phyloP scores from a whole-genome alignment of 2,329 filamentous ascomycete genomes.

The Fusarium mexicanum region DNA sequence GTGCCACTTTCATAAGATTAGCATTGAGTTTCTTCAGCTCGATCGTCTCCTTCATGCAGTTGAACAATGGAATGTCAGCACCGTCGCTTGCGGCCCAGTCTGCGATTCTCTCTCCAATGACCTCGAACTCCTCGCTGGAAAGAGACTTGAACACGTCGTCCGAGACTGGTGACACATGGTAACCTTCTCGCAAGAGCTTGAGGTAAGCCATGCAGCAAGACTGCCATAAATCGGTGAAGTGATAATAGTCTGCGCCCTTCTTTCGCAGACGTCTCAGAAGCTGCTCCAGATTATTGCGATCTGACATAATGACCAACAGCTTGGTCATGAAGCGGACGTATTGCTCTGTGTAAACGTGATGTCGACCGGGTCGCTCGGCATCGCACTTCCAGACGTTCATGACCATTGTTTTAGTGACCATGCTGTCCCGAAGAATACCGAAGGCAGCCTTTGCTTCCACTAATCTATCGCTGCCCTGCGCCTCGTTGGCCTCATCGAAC shows the following conservation, averaged over 20 bases:
- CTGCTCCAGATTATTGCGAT: constrained; percentile 79
- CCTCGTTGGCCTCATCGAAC: constrained; percentile 55
- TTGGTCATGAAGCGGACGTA: constrained; percentile 86
- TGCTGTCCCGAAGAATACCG: constrained; percentile 74
- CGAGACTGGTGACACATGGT: constrained; percentile 55
- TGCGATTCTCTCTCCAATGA: constrained; percentile 62
- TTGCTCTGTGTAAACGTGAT: constrained; percentile 90
- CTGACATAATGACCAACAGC: constrained; percentile 77
- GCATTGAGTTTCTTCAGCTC: constrained; percentile 80
- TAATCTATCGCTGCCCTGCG: constrained; percentile 56
- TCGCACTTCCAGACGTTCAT: constrained; percentile 97
- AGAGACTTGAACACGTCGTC: constrained; percentile 67
- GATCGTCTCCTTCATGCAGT: constrained; percentile 66
- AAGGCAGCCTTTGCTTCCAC: constrained; percentile 82
- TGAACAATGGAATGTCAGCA: constrained; percentile 55
- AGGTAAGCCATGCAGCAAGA: constrained; percentile 64
- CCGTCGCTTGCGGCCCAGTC: constrained; percentile 61
- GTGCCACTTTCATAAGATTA: constrained; percentile 82
- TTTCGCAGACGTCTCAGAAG: constrained; percentile 83
- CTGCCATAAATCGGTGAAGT: constrained; percentile 69
- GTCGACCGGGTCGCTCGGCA: constrained; percentile 81
- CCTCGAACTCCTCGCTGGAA: constrained; percentile 66
- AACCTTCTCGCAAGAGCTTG: constrained; percentile 60
- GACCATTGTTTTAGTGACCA: constrained; percentile 94
- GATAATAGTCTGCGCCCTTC: constrained; percentile 79